Conservation (phyloP, 257 asterid species). For the Fraxinus cuspidata region DNA sequence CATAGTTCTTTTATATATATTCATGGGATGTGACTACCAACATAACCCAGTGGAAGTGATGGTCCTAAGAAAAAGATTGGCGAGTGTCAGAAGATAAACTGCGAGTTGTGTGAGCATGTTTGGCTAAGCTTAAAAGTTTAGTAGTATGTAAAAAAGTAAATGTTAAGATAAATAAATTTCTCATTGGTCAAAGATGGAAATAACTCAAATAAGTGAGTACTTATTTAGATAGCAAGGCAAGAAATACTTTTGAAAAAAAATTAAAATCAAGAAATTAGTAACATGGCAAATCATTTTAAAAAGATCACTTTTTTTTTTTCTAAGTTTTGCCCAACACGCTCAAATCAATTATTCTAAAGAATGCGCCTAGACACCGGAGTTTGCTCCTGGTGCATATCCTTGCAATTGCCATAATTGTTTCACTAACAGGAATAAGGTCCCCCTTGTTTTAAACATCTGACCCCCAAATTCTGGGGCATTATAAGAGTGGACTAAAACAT, state of each 20-base stretch:
- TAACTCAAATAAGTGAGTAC: not conserved
- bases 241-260: too few relatives aligned
- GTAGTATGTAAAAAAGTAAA: not conserved
- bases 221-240: too few relatives aligned
- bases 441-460: not conserved
- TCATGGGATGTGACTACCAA: not conserved
- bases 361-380: not conserved
- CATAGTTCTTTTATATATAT: not conserved
- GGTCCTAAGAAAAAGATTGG: not conserved
- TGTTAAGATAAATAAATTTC: too few relatives aligned
- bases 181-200: not conserved
- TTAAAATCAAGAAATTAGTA: too few relatives aligned
- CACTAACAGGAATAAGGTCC: not conserved
- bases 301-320: not conserved
- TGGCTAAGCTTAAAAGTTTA: not conserved
- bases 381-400: conserved; percentile 8
- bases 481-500: not conserved
- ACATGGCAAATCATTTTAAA: too few relatives aligned
- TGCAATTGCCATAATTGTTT: not conserved
- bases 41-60: not conserved
- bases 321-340: not conserved
- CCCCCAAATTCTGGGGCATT: conserved; percentile 1
- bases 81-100: not conserved
- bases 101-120: not conserved
- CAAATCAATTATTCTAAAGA: not conserved